Evolutionary conservation across 768 basidiomycete species (phyloP), one percentile per base, ranked within the genome.

Genomic region (Symmetrospora coprosmae): DNA sequence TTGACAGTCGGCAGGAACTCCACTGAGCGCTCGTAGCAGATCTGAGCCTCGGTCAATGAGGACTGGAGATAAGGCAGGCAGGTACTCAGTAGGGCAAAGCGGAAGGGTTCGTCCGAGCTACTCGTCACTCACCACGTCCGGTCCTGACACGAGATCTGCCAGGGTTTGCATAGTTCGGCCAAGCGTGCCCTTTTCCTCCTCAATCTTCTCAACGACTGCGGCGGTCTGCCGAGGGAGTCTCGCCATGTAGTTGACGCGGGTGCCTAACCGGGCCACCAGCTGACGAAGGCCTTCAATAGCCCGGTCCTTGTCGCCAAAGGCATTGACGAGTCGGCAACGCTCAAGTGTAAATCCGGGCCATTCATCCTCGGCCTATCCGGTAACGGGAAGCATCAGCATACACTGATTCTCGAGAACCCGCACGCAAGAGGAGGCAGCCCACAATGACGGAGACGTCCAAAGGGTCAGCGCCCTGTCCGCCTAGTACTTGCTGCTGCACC

Each of bases 261-360:
- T 43, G 11, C 55, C 35, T 25, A 58, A 43, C 7, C 55, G 55
- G 16, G 33, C 23, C 2, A 58, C 41, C 8, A 58, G 41, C 4
- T 41, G 25, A 9, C 55, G 40, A 19, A 58, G 34, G 25, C 40
- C 55, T 11, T 58, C 40, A 16, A 33, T 58, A 4, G 55, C 55
- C 8, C 2, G 9, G 9, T 58, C 55, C 28, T 58, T 43, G 7
- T 58, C 31, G 6, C 27, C 55, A 17, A 58, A 46, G 14, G 43
- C 55, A 43, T 45, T 45, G 7, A 43, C 43, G 17, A 58, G 25
- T 2, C 38, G 40, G 28, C 55, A 58, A 2, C 55, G 41, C 27
- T 58, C 55, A 4, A 58, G 43, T 16, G 55, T 58, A 16, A 58
- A 43, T n/a, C 55, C 55, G n/a, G 55, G 55, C 14, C n/a, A 58